Evolutionary conservation across 1,139 yeast species (phyloP).

Genomic region (Candida sp.): DNA sequence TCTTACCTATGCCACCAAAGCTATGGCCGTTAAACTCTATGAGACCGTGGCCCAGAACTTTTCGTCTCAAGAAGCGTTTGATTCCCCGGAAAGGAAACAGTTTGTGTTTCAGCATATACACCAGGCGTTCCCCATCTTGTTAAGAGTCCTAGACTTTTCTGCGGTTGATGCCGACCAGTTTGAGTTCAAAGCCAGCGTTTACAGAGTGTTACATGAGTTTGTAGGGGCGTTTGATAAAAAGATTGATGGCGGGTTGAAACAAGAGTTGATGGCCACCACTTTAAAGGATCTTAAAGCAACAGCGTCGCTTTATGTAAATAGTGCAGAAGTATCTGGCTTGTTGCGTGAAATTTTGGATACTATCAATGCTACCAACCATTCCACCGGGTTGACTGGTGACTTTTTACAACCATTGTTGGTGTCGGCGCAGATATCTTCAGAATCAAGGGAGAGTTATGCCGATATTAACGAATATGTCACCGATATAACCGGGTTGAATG

Average conservation of each 20-base stretch:
- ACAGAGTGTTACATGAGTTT: constrained; percentile 24
- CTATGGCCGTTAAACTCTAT: constrained; percentile 50
- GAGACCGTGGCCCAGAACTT: constrained; percentile 51
- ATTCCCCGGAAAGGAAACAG: constrained; percentile 25
- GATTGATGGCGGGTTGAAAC: constrained; percentile 17
- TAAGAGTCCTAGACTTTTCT: constrained; percentile 10
- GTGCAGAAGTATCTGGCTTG: constrained; percentile 10
- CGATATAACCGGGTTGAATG: constrained; percentile 65
- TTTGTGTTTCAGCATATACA: constrained; percentile 26
- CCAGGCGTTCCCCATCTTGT: constrained; percentile 15
- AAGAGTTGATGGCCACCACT: constrained; percentile 11
- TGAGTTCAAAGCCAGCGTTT: constrained; percentile 23
- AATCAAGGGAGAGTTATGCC: constrained; percentile 29
- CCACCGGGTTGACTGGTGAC: constrained; percentile 13
- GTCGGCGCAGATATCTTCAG: constrained; percentile 23
- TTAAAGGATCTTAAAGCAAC: constrained; percentile 18
- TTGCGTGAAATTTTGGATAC: constrained; percentile 20
- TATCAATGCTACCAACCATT: constrained; percentile 25
- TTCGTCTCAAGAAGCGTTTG: constrained; percentile 50
- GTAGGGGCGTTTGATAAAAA: constrained; percentile 31
- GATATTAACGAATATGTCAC: constrained; percentile 72
- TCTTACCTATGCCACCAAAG: constrained; percentile 37
- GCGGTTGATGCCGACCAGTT: constrained; percentile 11
- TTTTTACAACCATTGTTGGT: constrained; percentile 21
- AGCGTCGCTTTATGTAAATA: constrained; percentile 10